phyloP scores from a whole-genome alignment of 2,329 filamentous ascomycete genomes.

The Stachybotrys echinatus region DNA sequence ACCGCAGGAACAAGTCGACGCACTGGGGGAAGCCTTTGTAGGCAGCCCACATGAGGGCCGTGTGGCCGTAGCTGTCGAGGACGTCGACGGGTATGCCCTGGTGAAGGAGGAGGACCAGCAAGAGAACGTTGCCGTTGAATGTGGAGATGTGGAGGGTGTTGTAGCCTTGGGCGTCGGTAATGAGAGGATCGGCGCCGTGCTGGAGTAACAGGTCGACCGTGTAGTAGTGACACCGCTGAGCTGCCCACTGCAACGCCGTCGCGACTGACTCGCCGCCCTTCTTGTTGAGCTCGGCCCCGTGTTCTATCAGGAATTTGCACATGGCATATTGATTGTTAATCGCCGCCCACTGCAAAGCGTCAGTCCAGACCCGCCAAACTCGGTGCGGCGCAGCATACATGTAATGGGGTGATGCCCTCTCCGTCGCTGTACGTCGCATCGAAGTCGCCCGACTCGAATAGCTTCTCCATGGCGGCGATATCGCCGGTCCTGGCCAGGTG shows the following conservation, averaged over 20 bases:
- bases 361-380: constrained; percentile 9
- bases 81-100: constrained; percentile 94
- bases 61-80: constrained; percentile 84
- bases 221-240: constrained; percentile 94
- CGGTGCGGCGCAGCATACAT: constrained; percentile 56
- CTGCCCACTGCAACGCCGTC: constrained; percentile 94
- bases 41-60: constrained; percentile 95
- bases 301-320: constrained; percentile 86
- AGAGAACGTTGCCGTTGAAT: constrained; percentile 90
- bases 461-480: constrained; percentile 76
- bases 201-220: constrained; percentile 88
- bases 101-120: constrained; percentile 84
- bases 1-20: constrained; percentile 86
- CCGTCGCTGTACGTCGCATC: constrained; percentile 81
- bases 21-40: constrained; percentile 95
- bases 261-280: constrained; percentile 94
- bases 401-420: constrained; percentile 91
- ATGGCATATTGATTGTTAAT: constrained; percentile 98
- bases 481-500: constrained; percentile 88
- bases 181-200: constrained; percentile 84
- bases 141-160: constrained; percentile 96
- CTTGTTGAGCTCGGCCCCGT: constrained; percentile 84
- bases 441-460: constrained; percentile 78
- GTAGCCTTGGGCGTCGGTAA: constrained; percentile 93
- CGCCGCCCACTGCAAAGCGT: constrained; percentile 74